Evolutionary conservation across 2,329 filamentous ascomycete genomes (phyloP).

Genomic region (Arachnopeziza araneosa): DNA sequence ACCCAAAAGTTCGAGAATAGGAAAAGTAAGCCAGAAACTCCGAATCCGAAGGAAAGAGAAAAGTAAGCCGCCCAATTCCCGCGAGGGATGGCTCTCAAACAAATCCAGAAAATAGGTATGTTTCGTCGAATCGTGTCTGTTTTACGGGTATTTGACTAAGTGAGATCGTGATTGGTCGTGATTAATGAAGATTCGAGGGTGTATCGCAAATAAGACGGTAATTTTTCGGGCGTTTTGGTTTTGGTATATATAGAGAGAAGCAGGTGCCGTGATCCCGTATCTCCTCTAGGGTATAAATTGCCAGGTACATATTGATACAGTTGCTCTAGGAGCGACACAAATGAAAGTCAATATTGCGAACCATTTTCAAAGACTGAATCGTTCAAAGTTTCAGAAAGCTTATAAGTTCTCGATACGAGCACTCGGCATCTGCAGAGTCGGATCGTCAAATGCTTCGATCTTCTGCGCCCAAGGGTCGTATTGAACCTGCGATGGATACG

Average conservation of each 20-base stretch:
- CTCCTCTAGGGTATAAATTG: constrained; percentile 22
- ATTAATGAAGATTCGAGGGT: constrained; percentile 1
- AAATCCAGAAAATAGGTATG: constrained; percentile 6
- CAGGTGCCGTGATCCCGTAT: constrained; percentile 23
- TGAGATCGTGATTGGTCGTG: constrained; percentile 1
- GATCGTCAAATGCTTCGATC: constrained; percentile 49
- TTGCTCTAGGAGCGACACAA: constrained; percentile 13
- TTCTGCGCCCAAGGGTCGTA: constrained; percentile 51
- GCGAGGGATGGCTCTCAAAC: constrained; percentile 17
- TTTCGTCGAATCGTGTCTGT: constrained; percentile 12
- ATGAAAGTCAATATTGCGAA: constrained; percentile 8
- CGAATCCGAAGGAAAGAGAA: background rate
- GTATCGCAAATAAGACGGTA: background rate
- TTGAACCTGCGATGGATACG: constrained; percentile 43
- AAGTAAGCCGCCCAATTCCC: constrained; percentile 12
- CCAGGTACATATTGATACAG: constrained; percentile 19
- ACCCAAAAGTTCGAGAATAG: background rate
- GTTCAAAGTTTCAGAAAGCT: constrained; percentile 12
- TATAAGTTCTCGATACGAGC: constrained; percentile 52
- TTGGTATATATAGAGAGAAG: constrained; percentile 12
- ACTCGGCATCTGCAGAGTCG: constrained; percentile 54
- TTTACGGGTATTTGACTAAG: constrained; percentile 9
- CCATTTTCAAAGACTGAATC: background rate
- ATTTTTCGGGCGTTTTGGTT: constrained; percentile 7
- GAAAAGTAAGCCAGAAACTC: constrained; percentile 10